Base-by-base conservation (phyloP, 257 asterid genomes). In the Primulina tabacum region DNA sequence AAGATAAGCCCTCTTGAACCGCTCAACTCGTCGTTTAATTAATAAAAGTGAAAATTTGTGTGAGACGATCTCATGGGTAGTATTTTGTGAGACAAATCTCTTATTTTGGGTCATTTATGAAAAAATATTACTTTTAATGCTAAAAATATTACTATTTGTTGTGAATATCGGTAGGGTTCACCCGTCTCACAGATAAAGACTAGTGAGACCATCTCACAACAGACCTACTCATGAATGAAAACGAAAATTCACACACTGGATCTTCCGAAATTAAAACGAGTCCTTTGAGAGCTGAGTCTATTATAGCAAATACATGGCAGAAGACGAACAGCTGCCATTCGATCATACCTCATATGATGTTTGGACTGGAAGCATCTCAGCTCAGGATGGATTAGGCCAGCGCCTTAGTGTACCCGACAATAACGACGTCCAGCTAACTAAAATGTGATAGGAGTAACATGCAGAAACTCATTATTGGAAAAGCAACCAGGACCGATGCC, bases 401-500 rank as follows among this genome's bases (percentile, higher is more conserved):
- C 65, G 78, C 66, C 77, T 75, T 63, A 26, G 55, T 68, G 79
- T 38, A 55, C 57, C 40, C 50, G 57, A 67, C 50, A 28, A 40
- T 57, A 35, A 6, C 58, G 40, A 26, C 21, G 32, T 68, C 75
- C 71, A 70, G 83, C 84, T 86, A 87, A 74, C 81, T 77, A 34
- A 74, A 76, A 74, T 67, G 84, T 16, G 88, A 80, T 24, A 79
- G 72, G 65, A 92, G 80, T 61, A 86, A 32, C 86, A 73, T 75
- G 81, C 79, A 89, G 34, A 69, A 80, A 53, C 78, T 71, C 81
- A 87, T 74, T 73, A 87, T 24, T 47, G 97, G 95, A 72, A 87
- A 89, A 28, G 81, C 83, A 34, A 89, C 78, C 69, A 89, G 81
- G 58, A 82, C 85, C 8, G 97, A 89, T 47, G 89, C 93, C 97